phyloP scores from a whole-genome alignment of 768 basidiomycete species.

The Macrolepiota fuliginosa region DNA sequence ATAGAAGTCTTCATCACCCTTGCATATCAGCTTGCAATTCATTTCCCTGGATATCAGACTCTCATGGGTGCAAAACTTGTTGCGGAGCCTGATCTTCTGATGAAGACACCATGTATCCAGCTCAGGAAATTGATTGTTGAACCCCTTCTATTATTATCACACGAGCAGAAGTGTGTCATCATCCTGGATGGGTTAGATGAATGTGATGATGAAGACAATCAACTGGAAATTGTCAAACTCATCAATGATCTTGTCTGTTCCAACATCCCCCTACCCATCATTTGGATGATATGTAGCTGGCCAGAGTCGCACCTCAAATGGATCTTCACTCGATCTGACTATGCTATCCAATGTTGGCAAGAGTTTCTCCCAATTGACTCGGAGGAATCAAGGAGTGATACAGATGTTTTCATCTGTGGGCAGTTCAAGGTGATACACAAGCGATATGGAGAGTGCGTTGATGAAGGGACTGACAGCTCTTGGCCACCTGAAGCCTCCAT shows the following conservation, averaged over 20 bases:
- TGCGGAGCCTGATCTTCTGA: not conserved
- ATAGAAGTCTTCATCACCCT: not conserved
- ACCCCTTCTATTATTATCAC: not conserved
- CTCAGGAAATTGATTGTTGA: not conserved
- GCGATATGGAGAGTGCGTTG: not conserved
- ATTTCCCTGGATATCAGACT: not conserved
- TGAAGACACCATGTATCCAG: not conserved
- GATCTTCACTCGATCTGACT: not conserved
- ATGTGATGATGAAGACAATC: not conserved
- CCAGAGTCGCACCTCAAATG: not conserved
- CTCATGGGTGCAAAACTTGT: not conserved
- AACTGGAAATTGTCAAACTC: not conserved
- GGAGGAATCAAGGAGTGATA: not conserved
- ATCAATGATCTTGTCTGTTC: not conserved
- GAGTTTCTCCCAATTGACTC: not conserved
- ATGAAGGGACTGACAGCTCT: not conserved
- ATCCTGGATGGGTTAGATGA: constrained; percentile 5
- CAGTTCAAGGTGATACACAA: not conserved
- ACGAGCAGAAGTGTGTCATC: not conserved
- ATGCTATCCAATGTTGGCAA: not conserved
- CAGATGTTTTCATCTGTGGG: not conserved
- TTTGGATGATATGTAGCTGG: not conserved
- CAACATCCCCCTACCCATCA: not conserved
- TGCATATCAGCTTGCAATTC: constrained; percentile 4
- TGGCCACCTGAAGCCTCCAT: not conserved